Evolutionary conservation across 305 asterid species (phyloP).

Genomic region (Fraxinus floribunda): DNA sequence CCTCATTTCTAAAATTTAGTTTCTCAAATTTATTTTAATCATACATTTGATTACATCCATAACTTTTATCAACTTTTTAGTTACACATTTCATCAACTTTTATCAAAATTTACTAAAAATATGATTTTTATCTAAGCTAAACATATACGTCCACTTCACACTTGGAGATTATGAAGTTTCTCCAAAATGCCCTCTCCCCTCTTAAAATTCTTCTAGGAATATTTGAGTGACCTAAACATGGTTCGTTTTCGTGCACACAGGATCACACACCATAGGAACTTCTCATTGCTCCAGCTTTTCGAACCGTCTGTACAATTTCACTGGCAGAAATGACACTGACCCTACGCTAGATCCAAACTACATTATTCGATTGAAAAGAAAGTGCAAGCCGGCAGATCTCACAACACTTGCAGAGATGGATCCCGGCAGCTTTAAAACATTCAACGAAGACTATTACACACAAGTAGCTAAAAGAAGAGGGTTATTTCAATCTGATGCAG

Average conservation of each 20-base stretch:
- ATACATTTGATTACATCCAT: too few species aligned
- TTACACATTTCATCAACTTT: too few species aligned
- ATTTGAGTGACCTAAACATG: too few species aligned
- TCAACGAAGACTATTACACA: slow-evolving; percentile 40
- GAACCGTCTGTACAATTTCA: slow-evolving; percentile 62
- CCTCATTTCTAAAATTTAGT: too few species aligned
- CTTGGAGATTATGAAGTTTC: too few species aligned
- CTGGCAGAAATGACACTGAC: slow-evolving; percentile 56
- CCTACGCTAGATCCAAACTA: slow-evolving; percentile 54
- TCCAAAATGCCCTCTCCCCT: too few species aligned
- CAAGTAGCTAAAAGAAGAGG: slow-evolving; percentile 50
- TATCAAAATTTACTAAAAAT: too few species aligned
- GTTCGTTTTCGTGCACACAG: slow-evolving; percentile 16
- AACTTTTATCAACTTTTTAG: too few species aligned
- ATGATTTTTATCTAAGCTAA: too few species aligned
- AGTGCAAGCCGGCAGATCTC: slow-evolving; percentile 36
- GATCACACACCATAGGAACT: slow-evolving; percentile 64
- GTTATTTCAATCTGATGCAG: slow-evolving; percentile 49
- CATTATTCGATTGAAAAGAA: slow-evolving; percentile 28
- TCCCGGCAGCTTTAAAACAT: slow-evolving; percentile 52
- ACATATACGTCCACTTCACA: too few species aligned
- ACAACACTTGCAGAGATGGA: slow-evolving; percentile 33
- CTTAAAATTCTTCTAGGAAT: too few species aligned
- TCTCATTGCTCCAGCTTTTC: slow-evolving; percentile 57
- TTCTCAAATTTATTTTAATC: too few species aligned